phyloP scores from a whole-genome alignment of 2,329 filamentous ascomycete genomes.

The Pyrenochaeta sp. region DNA sequence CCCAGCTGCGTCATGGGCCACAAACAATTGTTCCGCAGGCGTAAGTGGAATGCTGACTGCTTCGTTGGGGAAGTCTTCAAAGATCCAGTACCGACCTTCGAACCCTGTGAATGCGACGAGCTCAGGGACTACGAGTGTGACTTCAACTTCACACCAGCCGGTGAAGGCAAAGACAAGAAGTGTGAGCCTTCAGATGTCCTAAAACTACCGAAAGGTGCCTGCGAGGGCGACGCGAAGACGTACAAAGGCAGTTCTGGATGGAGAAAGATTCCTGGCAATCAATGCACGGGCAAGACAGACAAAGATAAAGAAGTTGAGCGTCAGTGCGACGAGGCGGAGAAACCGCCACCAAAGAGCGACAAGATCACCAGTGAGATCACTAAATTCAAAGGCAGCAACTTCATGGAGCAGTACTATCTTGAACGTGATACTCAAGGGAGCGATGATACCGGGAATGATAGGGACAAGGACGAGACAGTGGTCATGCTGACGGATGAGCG shows the following conservation, averaged over 20 bases:
- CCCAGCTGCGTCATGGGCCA: conserved; percentile 95
- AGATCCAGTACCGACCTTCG: conserved; percentile 73
- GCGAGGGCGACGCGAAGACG: conserved; percentile 73
- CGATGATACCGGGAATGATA: conserved; percentile 76
- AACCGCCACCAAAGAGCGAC: conserved; percentile 67
- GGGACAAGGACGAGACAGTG: conserved; percentile 75
- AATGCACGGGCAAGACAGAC: conserved; percentile 55
- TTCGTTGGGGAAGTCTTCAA: conserved; percentile 88
- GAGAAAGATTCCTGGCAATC: conserved; percentile 79
- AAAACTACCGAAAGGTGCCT: conserved; percentile 73
- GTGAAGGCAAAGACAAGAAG: conserved; percentile 62
- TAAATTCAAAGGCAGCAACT: conserved; percentile 68
- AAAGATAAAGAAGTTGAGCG: conserved; percentile 68
- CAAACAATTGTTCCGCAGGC: conserved; percentile 83
- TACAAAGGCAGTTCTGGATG: conserved; percentile 91
- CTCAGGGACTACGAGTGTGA: conserved; percentile 90
- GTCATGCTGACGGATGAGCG: conserved; percentile 67
- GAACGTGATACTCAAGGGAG: conserved; percentile 72
- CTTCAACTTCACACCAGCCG: conserved; percentile 77
- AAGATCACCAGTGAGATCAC: conserved; percentile 70
- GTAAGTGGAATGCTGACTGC: conserved; percentile 88
- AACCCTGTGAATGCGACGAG: conserved; percentile 81
- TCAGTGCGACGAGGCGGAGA: conserved; percentile 71
- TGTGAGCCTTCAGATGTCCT: conserved; percentile 73
- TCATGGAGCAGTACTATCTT: conserved; percentile 74